phyloP scores from a whole-genome alignment of 2,329 filamentous ascomycete genomes.

The Fusarium chlamydosporum region DNA sequence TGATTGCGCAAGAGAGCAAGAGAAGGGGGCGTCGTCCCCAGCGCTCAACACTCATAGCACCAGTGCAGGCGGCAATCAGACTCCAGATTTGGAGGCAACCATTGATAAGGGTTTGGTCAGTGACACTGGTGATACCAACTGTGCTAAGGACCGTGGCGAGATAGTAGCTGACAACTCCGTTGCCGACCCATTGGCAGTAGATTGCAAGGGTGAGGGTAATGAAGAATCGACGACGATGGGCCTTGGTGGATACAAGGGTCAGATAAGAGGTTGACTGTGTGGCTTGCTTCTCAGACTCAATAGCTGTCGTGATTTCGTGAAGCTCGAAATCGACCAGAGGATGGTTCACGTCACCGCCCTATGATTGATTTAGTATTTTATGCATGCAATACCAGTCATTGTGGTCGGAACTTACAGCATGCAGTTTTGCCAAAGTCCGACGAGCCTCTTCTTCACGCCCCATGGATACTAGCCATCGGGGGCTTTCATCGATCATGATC shows the following conservation, averaged over 20 bases:
- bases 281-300: conserved; percentile 25
- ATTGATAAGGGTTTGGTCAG: conserved; percentile 28
- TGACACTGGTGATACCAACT: conserved; percentile 25
- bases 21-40: conserved; percentile 17
- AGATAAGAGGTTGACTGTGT: conserved; percentile 19
- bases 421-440: background rate
- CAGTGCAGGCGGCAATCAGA: conserved; percentile 21
- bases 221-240: conserved; percentile 22
- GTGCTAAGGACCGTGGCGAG: conserved; percentile 11
- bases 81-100: conserved; percentile 29
- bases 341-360: conserved; percentile 20
- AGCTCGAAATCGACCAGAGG: conserved; percentile 27
- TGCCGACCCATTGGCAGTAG: conserved; percentile 28
- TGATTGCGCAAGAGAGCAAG: conserved; percentile 17
- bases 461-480: conserved; percentile 11
- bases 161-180: conserved; percentile 31
- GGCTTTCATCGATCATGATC: conserved; percentile 17
- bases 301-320: conserved; percentile 26
- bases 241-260: conserved; percentile 16
- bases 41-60: conserved; percentile 8
- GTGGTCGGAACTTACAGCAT: background rate
- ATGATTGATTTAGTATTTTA: background rate
- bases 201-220: conserved; percentile 18
- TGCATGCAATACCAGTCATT: no score
- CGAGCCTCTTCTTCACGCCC: conserved; percentile 12